These are phyloP conservation scores for Schoenoplectus tabernaemontani DNA, from an alignment of 202 grass and related monocot genomes.

Conservation along the genomic window DNA sequence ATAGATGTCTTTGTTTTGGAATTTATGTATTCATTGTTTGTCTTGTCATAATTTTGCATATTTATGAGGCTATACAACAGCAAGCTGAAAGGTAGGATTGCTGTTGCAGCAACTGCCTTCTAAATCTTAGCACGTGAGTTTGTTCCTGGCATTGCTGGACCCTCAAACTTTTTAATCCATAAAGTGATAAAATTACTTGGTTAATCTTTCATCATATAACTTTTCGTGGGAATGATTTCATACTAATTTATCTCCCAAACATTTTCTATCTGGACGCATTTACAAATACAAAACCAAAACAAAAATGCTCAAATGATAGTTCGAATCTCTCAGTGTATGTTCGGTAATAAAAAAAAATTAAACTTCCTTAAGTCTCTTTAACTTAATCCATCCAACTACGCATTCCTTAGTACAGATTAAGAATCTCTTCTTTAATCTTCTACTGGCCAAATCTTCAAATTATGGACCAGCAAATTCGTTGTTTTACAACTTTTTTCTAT, in stretches of 20 bases:
- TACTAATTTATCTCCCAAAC: background rate
- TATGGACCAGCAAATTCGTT: too few species aligned
- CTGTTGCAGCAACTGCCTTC: background rate
- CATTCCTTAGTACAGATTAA: too few species aligned
- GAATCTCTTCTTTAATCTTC: too few species aligned
- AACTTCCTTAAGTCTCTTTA: too few species aligned
- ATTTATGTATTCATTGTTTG: background rate
- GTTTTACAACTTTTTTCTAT: too few species aligned
- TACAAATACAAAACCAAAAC: background rate
- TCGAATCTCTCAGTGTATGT: too few species aligned
- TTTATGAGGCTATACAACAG: conserved; percentile 3
- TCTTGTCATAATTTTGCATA: background rate
- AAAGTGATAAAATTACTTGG: background rate
- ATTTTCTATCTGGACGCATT: background rate
- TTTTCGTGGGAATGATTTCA: background rate
- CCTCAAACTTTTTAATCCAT: background rate
- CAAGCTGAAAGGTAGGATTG: background rate
- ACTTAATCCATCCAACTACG: too few species aligned
- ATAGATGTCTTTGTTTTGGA: background rate
- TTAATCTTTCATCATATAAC: background rate
- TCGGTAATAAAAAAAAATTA: too few species aligned
- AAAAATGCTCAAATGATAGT: background rate
- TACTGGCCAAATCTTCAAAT: too few species aligned
- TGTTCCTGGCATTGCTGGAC: conserved; percentile 9
- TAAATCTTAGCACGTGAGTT: conserved; percentile 26